phyloP scores from a whole-genome alignment of 1,284 basidiomycete genomes.

The Sanghuangporus weigelae region DNA sequence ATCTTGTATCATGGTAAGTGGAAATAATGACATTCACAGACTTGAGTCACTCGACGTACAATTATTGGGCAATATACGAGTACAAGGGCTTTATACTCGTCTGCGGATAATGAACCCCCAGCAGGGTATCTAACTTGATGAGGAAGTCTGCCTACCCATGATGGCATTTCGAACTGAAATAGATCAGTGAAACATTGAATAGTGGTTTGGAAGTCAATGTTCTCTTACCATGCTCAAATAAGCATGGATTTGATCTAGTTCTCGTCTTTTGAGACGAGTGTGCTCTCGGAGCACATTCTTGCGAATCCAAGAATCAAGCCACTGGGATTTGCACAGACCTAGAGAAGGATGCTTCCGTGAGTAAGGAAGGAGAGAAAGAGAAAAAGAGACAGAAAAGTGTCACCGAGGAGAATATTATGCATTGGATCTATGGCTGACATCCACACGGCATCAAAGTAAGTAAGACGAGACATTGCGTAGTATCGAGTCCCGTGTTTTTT shows the following conservation, averaged over 20 bases:
- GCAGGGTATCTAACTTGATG: constrained; percentile 13
- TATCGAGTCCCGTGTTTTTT: neutral
- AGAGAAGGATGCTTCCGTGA: too few relatives aligned
- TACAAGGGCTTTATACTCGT: constrained; percentile 13
- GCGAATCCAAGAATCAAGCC: constrained; percentile 16
- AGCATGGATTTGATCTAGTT: constrained; percentile 16
- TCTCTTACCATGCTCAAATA: too few relatives aligned
- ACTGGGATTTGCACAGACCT: constrained; percentile 13
- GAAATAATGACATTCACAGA: neutral
- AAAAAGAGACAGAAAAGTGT: too few relatives aligned
- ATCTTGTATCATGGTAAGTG: neutral
- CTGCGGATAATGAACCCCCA: constrained; percentile 13
- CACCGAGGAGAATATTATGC: constrained; percentile 20
- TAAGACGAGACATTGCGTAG: constrained; percentile 11
- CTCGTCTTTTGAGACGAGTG: constrained; percentile 6
- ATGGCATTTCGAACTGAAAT: constrained; percentile 18
- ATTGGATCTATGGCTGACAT: constrained; percentile 18
- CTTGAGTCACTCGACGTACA: constrained; percentile 7
- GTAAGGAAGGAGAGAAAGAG: too few relatives aligned
- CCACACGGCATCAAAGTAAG: constrained; percentile 17
- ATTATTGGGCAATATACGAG: constrained; percentile 12
- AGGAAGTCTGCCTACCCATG: constrained; percentile 14
- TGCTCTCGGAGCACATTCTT: constrained; percentile 1
- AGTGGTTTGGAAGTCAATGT: too few relatives aligned
- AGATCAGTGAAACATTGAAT: too few relatives aligned